Percentiles rank a stretch among this genome's conserved stretches.
These are phyloP conservation scores for Pseudogymnoascus sp. DNA, from an alignment of 2,329 filamentous ascomycete species.

Conservation along the genomic window DNA sequence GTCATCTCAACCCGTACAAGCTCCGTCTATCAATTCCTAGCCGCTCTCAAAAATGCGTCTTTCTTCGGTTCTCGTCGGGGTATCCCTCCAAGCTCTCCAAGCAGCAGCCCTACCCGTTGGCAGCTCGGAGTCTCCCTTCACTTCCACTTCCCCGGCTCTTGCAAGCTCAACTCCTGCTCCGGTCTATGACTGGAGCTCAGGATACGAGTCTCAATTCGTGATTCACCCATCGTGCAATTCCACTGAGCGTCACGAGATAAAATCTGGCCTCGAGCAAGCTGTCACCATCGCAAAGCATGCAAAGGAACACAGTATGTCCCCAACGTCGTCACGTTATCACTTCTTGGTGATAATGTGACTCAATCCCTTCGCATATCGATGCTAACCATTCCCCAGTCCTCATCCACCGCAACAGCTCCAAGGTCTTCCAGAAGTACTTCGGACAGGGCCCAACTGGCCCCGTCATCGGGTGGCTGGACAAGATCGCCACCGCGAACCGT, in stretches of 20 bases:
- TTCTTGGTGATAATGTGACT: conserved; percentile 15
- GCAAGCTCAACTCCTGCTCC: neutral
- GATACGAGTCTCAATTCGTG: conserved; percentile 25
- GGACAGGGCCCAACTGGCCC: conserved; percentile 48
- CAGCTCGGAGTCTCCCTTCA: neutral
- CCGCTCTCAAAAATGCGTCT: neutral
- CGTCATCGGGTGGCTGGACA: conserved; percentile 54
- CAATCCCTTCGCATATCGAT: neutral
- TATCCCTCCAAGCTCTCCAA: neutral
- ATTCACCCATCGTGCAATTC: conserved; percentile 60
- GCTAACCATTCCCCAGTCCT: conserved; percentile 30
- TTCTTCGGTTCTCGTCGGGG: neutral
- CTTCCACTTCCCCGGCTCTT: neutral
- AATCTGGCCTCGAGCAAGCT: conserved; percentile 48
- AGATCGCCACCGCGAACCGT: conserved; percentile 49
- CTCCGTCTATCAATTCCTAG: neutral
- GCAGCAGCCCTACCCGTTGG: neutral
- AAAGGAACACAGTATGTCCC: conserved; percentile 40
- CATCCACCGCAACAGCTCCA: conserved; percentile 46
- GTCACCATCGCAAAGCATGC: conserved; percentile 50
- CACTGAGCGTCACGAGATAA: conserved; percentile 49
- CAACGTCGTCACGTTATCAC: conserved; percentile 12
- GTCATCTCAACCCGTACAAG: neutral
- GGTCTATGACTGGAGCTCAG: conserved; percentile 5
- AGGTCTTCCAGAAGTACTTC: conserved; percentile 58